Base-by-base conservation (phyloP, 495 filamentous ascomycete species). In the Penicillium subrubescens region DNA sequence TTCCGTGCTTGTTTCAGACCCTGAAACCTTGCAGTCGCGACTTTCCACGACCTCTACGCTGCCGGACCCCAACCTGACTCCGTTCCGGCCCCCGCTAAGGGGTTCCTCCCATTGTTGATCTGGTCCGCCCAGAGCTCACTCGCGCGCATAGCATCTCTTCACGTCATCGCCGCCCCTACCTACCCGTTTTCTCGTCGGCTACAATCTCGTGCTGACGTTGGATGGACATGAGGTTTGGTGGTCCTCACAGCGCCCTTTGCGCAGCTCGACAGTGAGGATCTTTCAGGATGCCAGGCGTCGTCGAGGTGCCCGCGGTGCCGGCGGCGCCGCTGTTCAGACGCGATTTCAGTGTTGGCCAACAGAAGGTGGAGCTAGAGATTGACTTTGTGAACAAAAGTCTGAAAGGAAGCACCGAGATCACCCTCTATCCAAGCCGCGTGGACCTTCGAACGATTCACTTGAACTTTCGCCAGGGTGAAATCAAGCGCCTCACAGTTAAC, bases 351-450 rank as follows among this genome's bases (percentile, higher is more conserved):
- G 82, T 95, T 10, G 78, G 88, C n/a, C 87, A 90, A 68, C 95
- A 98, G 76, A 90, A 88, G 72, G 87, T 99, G 58, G 88, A 93
- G 64, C 81, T 98, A 58, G 94, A 98, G 62, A 83, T 99, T 65
- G 88, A 97, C 75, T 93, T 99, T 68, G 81, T 82, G 53, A 85
- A 83, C 27, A 89, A 88, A 71, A 87, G 83, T 71, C 73, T 98
- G 68, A 90, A 84, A 68, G 95, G 95, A 35, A 89, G 86, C 66
- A 91, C 90, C 11, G 90, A 91, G 57, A 90, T 99, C 63, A 87
- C 88, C 1, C 85, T 97, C 48, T 85, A 90, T 63, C 90, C 91
- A 14, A 84, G 88, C 34, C 75, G 79, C 44, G 84, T 86, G 52
- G 84, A 91, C 10, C 79, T 97, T 31, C 82, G 82, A 44, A 82